Evolutionary conservation across 306 rosid genomes (phyloP), one percentile per base, ranked within the genome.

Genomic region (Vigna trinervia): DNA sequence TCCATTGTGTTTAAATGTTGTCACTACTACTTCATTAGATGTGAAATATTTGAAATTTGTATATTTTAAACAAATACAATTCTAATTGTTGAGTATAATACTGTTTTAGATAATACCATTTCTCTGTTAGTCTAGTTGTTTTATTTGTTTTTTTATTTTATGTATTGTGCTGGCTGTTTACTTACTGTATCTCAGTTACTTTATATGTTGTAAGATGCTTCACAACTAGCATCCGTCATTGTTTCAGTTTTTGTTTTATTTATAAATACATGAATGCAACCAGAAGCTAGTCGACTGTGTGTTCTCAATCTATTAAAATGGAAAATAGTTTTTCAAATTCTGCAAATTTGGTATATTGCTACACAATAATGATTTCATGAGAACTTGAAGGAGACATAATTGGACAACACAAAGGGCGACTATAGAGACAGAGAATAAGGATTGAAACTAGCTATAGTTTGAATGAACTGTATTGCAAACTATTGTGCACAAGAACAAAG

Each of bases 341-440:
- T 22, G 4, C 26, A 58, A 23, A 26, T 1, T 58, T n/a, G 6
- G 12, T 5, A 20, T 53, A 34, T 22, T 0, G 23, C 58, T 38
- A 7, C 1, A 51, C 52, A 59, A 32, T 13, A 43, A 11, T 8
- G 41, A 38, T 28, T 26, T 66, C 19, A 36, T 32, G 45, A 59
- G 43, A 71, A 26, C 19, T 80, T 76, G 69, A 64, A 41, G 54
- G 65, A 66, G 65, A 72, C 69, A 65, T 76, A 67, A 72, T 59
- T 62, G 77, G 43, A 38, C 43, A 6, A 38, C 1, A 43, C 36
- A 22, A 51, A 20, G 36, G 82, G 17, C 5, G 66, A 30, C 48
- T 73, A 52, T 52, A 65, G n/a, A 52, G 69, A 58, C 47, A 17
- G 19, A 65, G 30, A 62, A 57, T 80, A 28, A 19, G 78, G 58